Evolutionary conservation across 2,329 filamentous ascomycete genomes (phyloP).

Genomic region (Achaetomium macrosporum): DNA sequence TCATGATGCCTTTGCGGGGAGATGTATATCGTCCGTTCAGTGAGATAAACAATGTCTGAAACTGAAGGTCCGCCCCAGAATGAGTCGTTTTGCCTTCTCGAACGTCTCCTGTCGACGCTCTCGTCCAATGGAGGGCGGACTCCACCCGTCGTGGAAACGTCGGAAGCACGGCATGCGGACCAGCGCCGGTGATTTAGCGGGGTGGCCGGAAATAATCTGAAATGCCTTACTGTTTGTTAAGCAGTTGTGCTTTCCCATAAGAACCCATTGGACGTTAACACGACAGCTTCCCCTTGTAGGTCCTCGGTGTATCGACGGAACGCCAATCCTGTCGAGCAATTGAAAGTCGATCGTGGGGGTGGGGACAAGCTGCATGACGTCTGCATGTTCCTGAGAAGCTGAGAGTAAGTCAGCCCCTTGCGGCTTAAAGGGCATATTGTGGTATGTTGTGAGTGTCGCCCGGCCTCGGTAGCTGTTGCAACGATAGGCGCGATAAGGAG

Average conservation of each 20-base stretch:
- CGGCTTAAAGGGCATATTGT: background rate
- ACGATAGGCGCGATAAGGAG: background rate
- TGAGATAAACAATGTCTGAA: background rate
- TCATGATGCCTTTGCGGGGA: background rate
- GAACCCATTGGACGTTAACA: background rate
- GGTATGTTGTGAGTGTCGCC: background rate
- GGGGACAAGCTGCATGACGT: background rate
- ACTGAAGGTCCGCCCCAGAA: background rate
- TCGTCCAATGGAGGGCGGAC: background rate
- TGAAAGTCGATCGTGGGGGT: background rate
- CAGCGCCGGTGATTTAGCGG: background rate
- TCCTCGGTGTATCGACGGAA: background rate
- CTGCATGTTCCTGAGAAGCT: background rate
- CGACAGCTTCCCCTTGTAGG: background rate
- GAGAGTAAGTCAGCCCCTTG: too few relatives aligned
- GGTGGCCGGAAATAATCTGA: constrained; percentile 3
- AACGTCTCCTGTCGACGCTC: background rate
- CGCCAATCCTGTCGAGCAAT: background rate
- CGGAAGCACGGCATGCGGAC: constrained; percentile 9
- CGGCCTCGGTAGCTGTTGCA: background rate
- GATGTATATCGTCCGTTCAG: background rate
- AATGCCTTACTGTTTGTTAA: background rate
- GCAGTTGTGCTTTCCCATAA: too few relatives aligned
- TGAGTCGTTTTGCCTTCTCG: background rate
- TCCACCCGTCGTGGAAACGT: constrained; percentile 8